Evolutionary conservation across 495 filamentous ascomycete species (phyloP), one percentile per base, ranked within the genome.

Genomic region (Aspergillus biplanus): DNA sequence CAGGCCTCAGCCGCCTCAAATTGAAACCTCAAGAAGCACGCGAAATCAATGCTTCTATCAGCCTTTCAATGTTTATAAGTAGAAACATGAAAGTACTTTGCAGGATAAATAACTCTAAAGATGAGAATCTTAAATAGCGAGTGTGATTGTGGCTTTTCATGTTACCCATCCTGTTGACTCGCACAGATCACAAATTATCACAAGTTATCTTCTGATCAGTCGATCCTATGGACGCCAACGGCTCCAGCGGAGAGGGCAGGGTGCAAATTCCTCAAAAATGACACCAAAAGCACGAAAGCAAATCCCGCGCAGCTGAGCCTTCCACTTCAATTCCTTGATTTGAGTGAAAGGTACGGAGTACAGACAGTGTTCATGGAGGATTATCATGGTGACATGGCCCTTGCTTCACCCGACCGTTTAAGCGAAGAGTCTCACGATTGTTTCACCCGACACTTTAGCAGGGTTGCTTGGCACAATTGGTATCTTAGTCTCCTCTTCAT

Each of bases 401-500:
- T 27, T 27, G 21, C 21, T 27, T 27, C 21, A 27, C 21, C 21
- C 21, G 2, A 27, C 21, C 21, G 2, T 27, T 27, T 62, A 21
- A 52, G 52, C 53, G 61, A 58, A 42, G n/a, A 37, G 53, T 63
- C 58, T 63, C 61, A 63, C 46, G 54, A 52, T 15, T 63, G 61
- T 63, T 63, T 63, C 61, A 63, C 32, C 21, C 16, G 11, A 44
- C 50, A 31, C 50, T 32, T 33, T 18, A 5, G 46, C 4, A 50
- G 47, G 47, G 47, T 11, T 5, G 18, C 11, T 50, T 9, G 4
- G 9, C n/a, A 27, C 13, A 8, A 12, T 55, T 12, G 31, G 32
- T 16, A 35, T n/a, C 52, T 33, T 55, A n/a, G 55, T 39, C 35
- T 44, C 55, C 27, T 21, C 1, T 9, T 18, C 21, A 27, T 44